A percentile compares a stretch with the other conserved stretches of the same genome.
phyloP scores from a whole-genome alignment of 2,329 filamentous ascomycete species.

The Gremmenia infestans region DNA sequence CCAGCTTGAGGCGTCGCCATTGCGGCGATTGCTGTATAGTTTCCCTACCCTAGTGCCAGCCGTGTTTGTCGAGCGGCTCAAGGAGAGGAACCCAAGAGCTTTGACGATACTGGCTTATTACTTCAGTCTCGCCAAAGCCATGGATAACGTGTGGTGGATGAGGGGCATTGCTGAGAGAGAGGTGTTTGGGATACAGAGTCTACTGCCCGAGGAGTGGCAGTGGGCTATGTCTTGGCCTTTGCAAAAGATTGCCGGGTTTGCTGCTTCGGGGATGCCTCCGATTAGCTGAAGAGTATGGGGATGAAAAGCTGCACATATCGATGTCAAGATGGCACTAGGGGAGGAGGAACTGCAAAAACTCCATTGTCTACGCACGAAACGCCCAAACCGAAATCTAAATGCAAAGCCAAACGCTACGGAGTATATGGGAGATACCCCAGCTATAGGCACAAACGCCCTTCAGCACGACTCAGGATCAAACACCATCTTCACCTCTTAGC shows the following conservation, averaged over 20 bases:
- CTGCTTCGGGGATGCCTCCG: not conserved
- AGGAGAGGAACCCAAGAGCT: constrained; percentile 8
- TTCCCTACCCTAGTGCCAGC: constrained; percentile 3
- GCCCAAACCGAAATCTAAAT: not conserved
- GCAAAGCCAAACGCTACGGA: not conserved
- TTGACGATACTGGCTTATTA: constrained; percentile 25
- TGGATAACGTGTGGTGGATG: constrained; percentile 33
- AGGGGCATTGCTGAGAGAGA: constrained; percentile 22
- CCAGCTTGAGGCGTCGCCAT: not conserved
- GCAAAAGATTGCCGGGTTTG: not conserved
- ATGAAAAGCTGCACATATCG: no score
- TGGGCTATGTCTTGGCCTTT: constrained; percentile 14
- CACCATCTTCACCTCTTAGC: not conserved
- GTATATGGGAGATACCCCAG: not conserved
- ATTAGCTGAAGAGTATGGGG: not conserved
- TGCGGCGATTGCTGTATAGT: constrained; percentile 2
- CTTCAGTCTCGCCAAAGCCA: constrained; percentile 28
- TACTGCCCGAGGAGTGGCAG: constrained; percentile 11
- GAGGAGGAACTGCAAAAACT: not conserved
- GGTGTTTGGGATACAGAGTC: constrained; percentile 8
- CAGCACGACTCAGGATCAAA: not conserved
- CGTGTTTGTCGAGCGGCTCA: constrained; percentile 6
- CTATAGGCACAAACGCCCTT: not conserved
- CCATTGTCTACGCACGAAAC: not conserved
- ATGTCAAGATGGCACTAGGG: no score